A percentile compares a stretch with the other conserved stretches of the same genome.
These are phyloP conservation scores for Emergomyces orientalis DNA, from an alignment of 2,329 filamentous ascomycete species.

Conservation along the genomic window DNA sequence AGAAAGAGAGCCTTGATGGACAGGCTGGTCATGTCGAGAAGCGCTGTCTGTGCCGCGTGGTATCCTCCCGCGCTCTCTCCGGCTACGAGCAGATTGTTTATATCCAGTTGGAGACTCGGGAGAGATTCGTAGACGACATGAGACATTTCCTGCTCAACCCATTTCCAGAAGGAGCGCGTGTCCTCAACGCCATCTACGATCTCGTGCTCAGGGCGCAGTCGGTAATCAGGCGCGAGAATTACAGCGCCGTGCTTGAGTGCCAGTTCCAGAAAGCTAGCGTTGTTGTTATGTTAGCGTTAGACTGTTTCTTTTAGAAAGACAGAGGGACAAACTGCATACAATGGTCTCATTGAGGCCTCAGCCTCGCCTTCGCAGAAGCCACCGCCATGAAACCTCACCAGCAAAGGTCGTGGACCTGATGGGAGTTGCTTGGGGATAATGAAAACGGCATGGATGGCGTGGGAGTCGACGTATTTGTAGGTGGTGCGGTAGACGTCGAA, in stretches of 20 bases:
- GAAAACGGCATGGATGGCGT: neutral
- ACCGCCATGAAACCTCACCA: neutral
- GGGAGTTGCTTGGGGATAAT: neutral
- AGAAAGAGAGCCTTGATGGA: neutral
- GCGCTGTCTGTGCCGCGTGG: neutral
- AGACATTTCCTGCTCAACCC: neutral
- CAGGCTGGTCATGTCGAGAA: neutral
- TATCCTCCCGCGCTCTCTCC: neutral
- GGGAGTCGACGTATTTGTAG: neutral
- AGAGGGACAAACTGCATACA: neutral
- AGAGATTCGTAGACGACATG: neutral
- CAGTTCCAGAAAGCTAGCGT: conserved; percentile 10
- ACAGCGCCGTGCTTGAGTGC: conserved; percentile 24
- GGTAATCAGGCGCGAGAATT: conserved; percentile 19
- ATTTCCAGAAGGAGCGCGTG: conserved; percentile 13
- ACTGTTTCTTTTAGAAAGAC: neutral
- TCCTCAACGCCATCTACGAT: conserved; percentile 11
- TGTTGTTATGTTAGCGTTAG: neutral
- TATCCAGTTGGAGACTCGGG: neutral
- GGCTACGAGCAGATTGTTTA: neutral
- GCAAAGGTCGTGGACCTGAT: neutral
- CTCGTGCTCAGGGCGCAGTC: conserved; percentile 12
- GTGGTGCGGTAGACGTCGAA: neutral
- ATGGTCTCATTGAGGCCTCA: neutral
- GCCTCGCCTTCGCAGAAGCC: neutral